phyloP scores from a whole-genome alignment of 2,329 filamentous ascomycete genomes.

The Fusarium sublunatum region DNA sequence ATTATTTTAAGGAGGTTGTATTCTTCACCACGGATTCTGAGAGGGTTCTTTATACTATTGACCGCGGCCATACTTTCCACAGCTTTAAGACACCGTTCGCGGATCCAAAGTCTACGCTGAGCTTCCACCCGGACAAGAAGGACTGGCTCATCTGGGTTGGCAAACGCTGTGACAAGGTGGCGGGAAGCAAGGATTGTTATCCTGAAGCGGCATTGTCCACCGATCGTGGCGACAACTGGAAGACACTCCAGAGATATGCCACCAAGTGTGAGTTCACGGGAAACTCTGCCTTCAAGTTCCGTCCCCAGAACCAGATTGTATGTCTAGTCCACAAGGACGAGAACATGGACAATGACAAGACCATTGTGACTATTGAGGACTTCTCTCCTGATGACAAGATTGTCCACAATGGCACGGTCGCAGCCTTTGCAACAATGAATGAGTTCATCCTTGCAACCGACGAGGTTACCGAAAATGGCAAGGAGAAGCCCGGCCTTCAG shows the following conservation, averaged over 20 bases:
- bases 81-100: constrained; percentile 76
- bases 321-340: constrained; percentile 69
- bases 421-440: constrained; percentile 92
- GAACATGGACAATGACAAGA: constrained; percentile 68
- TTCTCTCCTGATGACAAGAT: constrained; percentile 75
- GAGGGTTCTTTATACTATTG: constrained; percentile 80
- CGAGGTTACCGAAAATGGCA: constrained; percentile 63
- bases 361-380: constrained; percentile 81
- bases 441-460: constrained; percentile 95
- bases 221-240: constrained; percentile 85
- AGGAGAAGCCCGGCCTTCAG: constrained; percentile 71
- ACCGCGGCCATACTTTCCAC: constrained; percentile 80
- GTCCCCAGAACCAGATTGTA: constrained; percentile 66
- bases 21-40: constrained; percentile 81
- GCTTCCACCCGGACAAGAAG: constrained; percentile 85
- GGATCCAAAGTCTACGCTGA: constrained; percentile 60
- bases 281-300: constrained; percentile 66
- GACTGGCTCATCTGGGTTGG: constrained; percentile 96
- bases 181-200: constrained; percentile 69
- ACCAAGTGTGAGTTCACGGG: constrained; percentile 88
- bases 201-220: constrained; percentile 79
- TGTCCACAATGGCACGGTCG: constrained; percentile 68
- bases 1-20: constrained; percentile 83
- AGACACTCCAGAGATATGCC: constrained; percentile 77
- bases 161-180: constrained; percentile 70